A percentile compares a stretch with the other conserved stretches of the same genome.
Evolutionary conservation across 1,284 basidiomycete species (phyloP).

Genomic region (Earliella scabrosa): DNA sequence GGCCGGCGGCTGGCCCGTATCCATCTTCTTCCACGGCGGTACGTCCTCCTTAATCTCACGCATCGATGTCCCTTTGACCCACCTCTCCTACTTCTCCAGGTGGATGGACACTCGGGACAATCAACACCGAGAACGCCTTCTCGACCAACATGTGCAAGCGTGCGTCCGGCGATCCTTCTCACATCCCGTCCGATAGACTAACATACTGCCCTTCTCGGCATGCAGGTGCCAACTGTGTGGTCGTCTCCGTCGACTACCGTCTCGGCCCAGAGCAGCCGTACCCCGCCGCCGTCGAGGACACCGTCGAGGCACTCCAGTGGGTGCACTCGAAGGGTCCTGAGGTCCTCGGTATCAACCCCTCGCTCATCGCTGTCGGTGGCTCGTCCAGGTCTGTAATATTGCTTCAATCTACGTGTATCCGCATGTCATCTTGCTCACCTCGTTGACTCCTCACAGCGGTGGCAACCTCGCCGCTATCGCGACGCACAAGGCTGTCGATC

Average conservation of each 20-base stretch:
- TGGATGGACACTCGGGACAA: conserved; percentile 73
- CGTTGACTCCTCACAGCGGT: conserved; percentile 46
- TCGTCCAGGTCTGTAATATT: conserved; percentile 69
- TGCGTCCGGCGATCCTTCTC: conserved; percentile 25
- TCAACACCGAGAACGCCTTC: conserved; percentile 61
- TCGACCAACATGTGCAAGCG: conserved; percentile 61
- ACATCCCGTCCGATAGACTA: conserved; percentile 3
- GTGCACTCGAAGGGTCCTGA: conserved; percentile 49
- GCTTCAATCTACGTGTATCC: too few relatives aligned
- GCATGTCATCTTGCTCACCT: too few relatives aligned
- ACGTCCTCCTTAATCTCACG: conserved; percentile 8
- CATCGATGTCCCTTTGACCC: not conserved
- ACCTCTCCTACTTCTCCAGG: conserved; percentile 40
- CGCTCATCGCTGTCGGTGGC: conserved; percentile 61
- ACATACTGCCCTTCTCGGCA: not conserved
- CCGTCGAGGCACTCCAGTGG: conserved; percentile 70
- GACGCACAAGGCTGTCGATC: conserved; percentile 62
- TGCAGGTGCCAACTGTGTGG: conserved; percentile 55
- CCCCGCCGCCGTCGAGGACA: conserved; percentile 77
- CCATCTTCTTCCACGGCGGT: conserved; percentile 69
- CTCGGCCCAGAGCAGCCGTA: conserved; percentile 77
- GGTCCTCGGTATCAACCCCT: conserved; percentile 45
- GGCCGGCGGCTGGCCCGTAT: conserved; percentile 59
- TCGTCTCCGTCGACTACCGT: conserved; percentile 74
- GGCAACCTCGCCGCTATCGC: conserved; percentile 74